These are phyloP conservation scores for Phlebiopsis flavidoalba DNA, from an alignment of 768 basidiomycete genomes.

Conservation along the genomic window DNA sequence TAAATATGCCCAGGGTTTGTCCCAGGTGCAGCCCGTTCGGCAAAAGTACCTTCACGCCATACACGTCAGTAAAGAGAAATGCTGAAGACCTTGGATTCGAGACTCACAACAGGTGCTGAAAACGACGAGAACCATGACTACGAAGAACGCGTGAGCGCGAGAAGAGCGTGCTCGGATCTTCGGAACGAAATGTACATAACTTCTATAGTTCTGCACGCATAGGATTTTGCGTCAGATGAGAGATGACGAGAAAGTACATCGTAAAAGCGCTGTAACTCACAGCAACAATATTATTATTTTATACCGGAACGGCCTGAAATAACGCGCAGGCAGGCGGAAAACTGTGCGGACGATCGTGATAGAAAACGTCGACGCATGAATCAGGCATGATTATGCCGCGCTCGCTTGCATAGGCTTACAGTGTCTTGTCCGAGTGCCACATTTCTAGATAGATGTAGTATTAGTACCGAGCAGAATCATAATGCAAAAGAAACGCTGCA, in stretches of 20 bases:
- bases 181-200: conserved; percentile 90
- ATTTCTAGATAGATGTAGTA: conserved; percentile 91
- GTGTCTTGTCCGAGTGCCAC: conserved; percentile 80
- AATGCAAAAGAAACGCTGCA: conserved; percentile 76
- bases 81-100: neutral
- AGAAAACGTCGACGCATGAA: conserved; percentile 64
- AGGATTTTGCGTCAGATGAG: neutral
- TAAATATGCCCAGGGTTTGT: conserved; percentile 71
- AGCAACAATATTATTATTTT: conserved; percentile 79
- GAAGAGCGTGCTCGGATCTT: conserved; percentile 79
- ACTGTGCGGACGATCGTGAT: conserved; percentile 87
- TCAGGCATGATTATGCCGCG: neutral
- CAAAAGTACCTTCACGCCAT: conserved; percentile 62
- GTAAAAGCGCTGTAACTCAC: conserved; percentile 35
- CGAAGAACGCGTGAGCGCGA: conserved; percentile 88
- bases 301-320: conserved; percentile 87
- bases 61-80: neutral
- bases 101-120: conserved; percentile 80
- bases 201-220: conserved; percentile 63
- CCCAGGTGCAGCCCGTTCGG: conserved; percentile 90
- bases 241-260: neutral
- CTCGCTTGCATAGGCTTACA: conserved; percentile 25
- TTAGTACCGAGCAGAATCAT: conserved; percentile 81
- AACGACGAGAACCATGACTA: conserved; percentile 79
- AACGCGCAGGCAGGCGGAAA: conserved; percentile 82